phyloP scores from a whole-genome alignment of 139 green algal species.

The Yamagishiella unicocca region DNA sequence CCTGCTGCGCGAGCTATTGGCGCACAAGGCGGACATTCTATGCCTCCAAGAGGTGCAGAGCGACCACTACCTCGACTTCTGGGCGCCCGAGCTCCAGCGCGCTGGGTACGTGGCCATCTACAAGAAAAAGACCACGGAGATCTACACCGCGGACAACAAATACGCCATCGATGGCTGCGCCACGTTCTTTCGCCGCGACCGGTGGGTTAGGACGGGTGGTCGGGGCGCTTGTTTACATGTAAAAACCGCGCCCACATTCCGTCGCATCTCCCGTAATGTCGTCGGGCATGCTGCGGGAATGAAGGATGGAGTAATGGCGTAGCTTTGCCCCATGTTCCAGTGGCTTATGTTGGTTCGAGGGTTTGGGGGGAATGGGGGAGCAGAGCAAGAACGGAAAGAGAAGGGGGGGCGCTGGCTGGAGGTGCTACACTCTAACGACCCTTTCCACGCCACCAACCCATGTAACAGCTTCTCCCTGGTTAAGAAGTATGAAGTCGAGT shows the following conservation, averaged over 20 bases:
- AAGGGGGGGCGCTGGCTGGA: no score
- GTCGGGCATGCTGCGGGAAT: no score
- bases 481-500: slow-evolving; percentile 99
- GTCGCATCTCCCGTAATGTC: no score
- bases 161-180: slow-evolving; percentile 98
- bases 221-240: not conserved
- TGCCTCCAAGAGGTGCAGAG: slow-evolving; percentile 98
- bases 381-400: no score
- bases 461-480: slow-evolving; percentile 94
- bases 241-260: not conserved
- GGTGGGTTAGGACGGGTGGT: slow-evolving; percentile 33
- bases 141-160: slow-evolving; percentile 85
- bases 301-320: no score
- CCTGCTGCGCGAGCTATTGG: slow-evolving; percentile 93
- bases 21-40: slow-evolving; percentile 94
- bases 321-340: no score
- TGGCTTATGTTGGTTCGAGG: no score
- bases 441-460: no score
- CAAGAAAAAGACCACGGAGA: slow-evolving; percentile 99
- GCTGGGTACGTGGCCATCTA: slow-evolving; percentile 96
- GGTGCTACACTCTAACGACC: no score
- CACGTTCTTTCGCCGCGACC: slow-evolving; percentile 91
- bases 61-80: slow-evolving; percentile 86
- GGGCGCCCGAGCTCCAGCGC: slow-evolving; percentile 84
- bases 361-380: no score